phyloP scores from a whole-genome alignment of 1,284 basidiomycete genomes.

The Leccinum ponderosum region DNA sequence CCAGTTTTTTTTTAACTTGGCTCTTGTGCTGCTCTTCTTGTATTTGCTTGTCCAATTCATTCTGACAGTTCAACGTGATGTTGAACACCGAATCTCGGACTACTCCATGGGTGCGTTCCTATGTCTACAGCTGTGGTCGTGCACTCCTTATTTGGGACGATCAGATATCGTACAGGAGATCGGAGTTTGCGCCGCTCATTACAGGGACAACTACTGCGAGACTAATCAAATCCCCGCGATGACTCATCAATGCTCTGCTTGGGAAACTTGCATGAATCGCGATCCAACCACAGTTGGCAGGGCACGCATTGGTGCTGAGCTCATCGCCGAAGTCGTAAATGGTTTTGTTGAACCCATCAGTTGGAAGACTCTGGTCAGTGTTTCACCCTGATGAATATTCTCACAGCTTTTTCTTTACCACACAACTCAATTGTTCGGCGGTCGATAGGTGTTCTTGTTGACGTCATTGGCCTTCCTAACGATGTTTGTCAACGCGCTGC shows the following conservation, averaged over 20 bases:
- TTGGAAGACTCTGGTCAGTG: conserved; percentile 90
- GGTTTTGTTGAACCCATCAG: conserved; percentile 96
- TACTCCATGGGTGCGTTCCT: conserved; percentile 78
- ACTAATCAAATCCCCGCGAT: conserved; percentile 78
- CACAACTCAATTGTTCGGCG: conserved; percentile 16
- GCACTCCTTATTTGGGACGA: conserved; percentile 20
- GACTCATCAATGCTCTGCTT: conserved; percentile 78
- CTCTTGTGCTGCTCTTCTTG: conserved; percentile 81
- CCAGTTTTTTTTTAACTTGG: conserved; percentile 94
- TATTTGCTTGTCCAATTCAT: conserved; percentile 87
- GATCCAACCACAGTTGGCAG: conserved; percentile 90
- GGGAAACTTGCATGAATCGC: conserved; percentile 96
- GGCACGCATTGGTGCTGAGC: conserved; percentile 89
- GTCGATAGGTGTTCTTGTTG: conserved; percentile 73
- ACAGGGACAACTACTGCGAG: conserved; percentile 85
- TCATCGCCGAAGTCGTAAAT: conserved; percentile 95
- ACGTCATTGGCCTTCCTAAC: conserved; percentile 80
- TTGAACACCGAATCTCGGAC: conserved; percentile 85
- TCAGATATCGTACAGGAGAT: conserved; percentile 90
- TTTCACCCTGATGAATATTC: conserved; percentile 9
- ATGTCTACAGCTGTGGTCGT: conserved; percentile 15
- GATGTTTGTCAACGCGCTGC: conserved; percentile 79
- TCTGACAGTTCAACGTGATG: conserved; percentile 87
- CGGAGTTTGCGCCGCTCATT: conserved; percentile 75
- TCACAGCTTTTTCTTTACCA: conserved; percentile 7